A percentile compares a stretch with the other conserved stretches of the same genome.
phyloP scores from a whole-genome alignment of 2,329 filamentous ascomycete species.

The Domatiomyces globalis region DNA sequence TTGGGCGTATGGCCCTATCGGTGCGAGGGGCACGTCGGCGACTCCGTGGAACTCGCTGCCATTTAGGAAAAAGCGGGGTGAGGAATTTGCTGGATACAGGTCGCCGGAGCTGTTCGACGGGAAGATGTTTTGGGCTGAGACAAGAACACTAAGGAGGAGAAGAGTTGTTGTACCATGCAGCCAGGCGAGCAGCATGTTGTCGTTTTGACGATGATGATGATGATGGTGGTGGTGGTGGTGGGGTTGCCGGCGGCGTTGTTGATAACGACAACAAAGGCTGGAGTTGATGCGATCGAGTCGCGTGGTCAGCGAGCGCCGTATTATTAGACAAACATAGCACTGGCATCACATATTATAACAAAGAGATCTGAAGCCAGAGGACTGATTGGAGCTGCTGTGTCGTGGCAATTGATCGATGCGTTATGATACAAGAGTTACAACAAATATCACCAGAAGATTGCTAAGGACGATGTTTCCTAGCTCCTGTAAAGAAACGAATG shows the following conservation, averaged over 20 bases:
- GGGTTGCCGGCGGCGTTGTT: not conserved
- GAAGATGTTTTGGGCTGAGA: constrained; percentile 10
- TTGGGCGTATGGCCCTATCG: constrained; percentile 11
- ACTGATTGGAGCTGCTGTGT: too few species aligned
- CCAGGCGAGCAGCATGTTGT: not conserved
- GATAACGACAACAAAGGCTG: too few species aligned
- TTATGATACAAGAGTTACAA: not conserved
- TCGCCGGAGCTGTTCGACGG: constrained; percentile 14
- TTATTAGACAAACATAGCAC: not conserved
- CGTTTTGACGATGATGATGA: not conserved
- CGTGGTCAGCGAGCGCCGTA: too few species aligned
- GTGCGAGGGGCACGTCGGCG: constrained; percentile 8
- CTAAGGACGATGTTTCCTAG: not conserved
- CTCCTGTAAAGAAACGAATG: too few species aligned
- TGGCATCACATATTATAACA: not conserved
- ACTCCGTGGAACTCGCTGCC: constrained; percentile 11
- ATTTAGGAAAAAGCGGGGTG: constrained; percentile 16
- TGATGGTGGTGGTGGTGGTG: not conserved
- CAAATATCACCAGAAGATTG: not conserved
- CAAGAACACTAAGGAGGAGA: not conserved
- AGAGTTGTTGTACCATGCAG: not conserved
- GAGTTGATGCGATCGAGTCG: too few species aligned
- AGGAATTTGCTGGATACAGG: constrained; percentile 10
- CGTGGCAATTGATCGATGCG: not conserved
- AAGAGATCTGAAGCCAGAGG: too few species aligned